Conservation (phyloP, 1,139 yeast species). For the Saccharomyces hybrid region DNA sequence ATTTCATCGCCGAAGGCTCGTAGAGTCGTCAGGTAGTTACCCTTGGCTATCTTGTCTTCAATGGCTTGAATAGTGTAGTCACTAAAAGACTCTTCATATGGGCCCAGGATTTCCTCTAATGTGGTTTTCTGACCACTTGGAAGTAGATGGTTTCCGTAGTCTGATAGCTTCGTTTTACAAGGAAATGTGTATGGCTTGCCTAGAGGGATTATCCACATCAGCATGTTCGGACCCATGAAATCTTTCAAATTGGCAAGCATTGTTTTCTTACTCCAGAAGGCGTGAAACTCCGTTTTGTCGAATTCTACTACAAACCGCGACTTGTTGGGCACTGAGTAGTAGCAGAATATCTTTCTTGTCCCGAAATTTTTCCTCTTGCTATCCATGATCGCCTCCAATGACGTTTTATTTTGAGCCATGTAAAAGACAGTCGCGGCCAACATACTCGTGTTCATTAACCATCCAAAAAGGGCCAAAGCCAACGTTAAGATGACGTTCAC, state of each 20-base stretch:
- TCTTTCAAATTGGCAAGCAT: constrained; percentile 17
- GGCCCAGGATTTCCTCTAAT: constrained; percentile 9
- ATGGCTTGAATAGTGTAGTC: constrained; percentile 11
- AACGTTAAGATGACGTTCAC: constrained; percentile 42
- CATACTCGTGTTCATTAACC: constrained; percentile 38
- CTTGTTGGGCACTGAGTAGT: constrained; percentile 7
- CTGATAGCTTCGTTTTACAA: not conserved
- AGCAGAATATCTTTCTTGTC: constrained; percentile 1
- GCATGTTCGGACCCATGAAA: constrained; percentile 16
- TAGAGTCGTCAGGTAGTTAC: constrained; percentile 15
- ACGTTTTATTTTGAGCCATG: constrained; percentile 40
- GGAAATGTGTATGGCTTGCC: constrained; percentile 2
- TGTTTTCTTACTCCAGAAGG: constrained; percentile 18
- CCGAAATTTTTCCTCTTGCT: constrained; percentile 14
- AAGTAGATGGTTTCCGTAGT: not conserved
- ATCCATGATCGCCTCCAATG: constrained; percentile 34
- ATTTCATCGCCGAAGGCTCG: constrained; percentile 14
- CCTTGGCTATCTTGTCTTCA: constrained; percentile 12
- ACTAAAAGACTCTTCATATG: constrained; percentile 15
- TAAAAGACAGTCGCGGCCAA: constrained; percentile 36
- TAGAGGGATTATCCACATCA: constrained; percentile 23
- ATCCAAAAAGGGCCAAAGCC: constrained; percentile 38
- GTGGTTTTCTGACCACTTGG: not conserved
- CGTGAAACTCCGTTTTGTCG: constrained; percentile 1
- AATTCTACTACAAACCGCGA: constrained; percentile 21